These are phyloP conservation scores for Paramecium primaurelia DNA, from an alignment of 73 alveolate genomes.

Conservation along the genomic window DNA sequence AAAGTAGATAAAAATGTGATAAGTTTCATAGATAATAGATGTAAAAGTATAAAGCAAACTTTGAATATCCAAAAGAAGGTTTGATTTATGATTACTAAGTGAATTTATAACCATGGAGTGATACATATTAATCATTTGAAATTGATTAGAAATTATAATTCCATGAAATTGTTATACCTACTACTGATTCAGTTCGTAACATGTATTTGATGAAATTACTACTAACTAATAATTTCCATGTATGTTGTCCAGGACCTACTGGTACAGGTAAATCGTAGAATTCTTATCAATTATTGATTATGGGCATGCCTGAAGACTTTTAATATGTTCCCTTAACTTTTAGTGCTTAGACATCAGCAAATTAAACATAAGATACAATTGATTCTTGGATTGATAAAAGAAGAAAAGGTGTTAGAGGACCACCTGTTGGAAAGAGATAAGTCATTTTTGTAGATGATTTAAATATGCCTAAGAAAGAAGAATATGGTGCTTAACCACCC, in stretches of 20 bases:
- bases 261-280: slow-evolving; percentile 99
- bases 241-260: slow-evolving; percentile 99
- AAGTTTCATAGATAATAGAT: slow-evolving; percentile 79
- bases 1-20: slow-evolving; percentile 92
- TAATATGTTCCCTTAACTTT: slow-evolving; percentile 90
- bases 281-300: slow-evolving; percentile 88
- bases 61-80: slow-evolving; percentile 60
- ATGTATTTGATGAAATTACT: slow-evolving; percentile 88
- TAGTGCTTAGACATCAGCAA: slow-evolving; percentile 99
- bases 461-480: slow-evolving; percentile 99
- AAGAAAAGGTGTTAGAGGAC: slow-evolving; percentile 98
- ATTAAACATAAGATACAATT: slow-evolving; percentile 93
- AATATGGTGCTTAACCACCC: slow-evolving; percentile 99
- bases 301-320: slow-evolving; percentile 96
- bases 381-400: slow-evolving; percentile 96
- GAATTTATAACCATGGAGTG: slow-evolving; percentile 91
- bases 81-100: slow-evolving; percentile 56
- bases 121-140: slow-evolving; percentile 78
- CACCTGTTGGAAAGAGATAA: slow-evolving; percentile 98
- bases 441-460: slow-evolving; percentile 99
- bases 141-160: slow-evolving; percentile 84
- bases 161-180: slow-evolving; percentile 99
- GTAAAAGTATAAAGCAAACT: slow-evolving; percentile 63
- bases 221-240: slow-evolving; percentile 93
- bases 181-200: slow-evolving; percentile 98